A percentile compares a stretch with the other conserved stretches of the same genome.
phyloP scores from a whole-genome alignment of 257 asterid genomes.

The Solanum chaucha region DNA sequence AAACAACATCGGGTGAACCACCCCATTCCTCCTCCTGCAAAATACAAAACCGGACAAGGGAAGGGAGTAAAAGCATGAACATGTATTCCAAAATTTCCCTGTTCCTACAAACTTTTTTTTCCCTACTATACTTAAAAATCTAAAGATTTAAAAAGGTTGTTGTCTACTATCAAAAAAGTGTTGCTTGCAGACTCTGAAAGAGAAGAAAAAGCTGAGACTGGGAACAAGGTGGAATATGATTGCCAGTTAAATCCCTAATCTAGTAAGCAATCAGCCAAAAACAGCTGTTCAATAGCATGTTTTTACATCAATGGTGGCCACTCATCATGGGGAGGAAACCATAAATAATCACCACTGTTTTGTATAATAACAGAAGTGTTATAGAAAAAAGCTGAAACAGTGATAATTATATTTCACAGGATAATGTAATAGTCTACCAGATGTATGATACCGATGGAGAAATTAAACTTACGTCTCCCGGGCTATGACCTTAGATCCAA shows the following conservation, averaged over 20 bases:
- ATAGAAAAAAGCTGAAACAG: not conserved
- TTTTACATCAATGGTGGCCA: not conserved
- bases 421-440: not conserved
- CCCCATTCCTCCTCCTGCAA: not conserved
- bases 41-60: not conserved
- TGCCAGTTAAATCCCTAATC: not conserved
- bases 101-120: not conserved
- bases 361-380: not conserved
- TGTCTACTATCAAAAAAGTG: not conserved
- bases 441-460: not conserved
- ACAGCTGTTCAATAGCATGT: not conserved
- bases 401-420: not conserved
- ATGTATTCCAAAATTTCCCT: not conserved
- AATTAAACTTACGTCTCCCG: conserved; percentile 74
- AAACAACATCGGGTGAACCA: not conserved
- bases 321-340: not conserved
- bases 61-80: not conserved
- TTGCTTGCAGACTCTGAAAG: not conserved
- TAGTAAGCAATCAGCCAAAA: not conserved
- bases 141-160: not conserved
- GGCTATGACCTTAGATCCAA: conserved; percentile 83
- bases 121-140: not conserved
- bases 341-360: not conserved
- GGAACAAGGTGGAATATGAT: not conserved
- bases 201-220: not conserved